phyloP scores from a whole-genome alignment of 2,329 filamentous ascomycete species.

The Aspergillus brasiliensis region DNA sequence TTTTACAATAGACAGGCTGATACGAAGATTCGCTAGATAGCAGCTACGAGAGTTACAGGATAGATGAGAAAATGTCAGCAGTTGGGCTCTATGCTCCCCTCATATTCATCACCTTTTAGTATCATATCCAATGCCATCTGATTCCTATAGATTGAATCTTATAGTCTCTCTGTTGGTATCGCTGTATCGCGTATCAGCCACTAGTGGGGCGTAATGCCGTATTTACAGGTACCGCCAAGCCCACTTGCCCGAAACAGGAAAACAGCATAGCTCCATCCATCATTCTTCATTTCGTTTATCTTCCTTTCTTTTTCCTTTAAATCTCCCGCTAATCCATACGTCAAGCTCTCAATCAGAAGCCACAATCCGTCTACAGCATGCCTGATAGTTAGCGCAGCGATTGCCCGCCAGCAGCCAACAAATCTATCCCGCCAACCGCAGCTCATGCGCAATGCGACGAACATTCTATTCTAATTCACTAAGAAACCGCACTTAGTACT shows the following conservation, averaged over 20 bases:
- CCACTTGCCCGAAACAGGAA: slow-evolving; percentile 4
- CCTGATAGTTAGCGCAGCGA: not conserved
- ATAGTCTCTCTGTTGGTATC: not conserved
- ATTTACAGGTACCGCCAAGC: slow-evolving; percentile 1
- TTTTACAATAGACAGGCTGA: not conserved
- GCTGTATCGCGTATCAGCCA: not conserved
- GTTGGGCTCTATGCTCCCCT: not conserved
- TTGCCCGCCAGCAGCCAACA: not conserved
- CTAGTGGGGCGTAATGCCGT: not conserved
- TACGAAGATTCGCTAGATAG: not conserved
- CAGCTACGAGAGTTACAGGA: not conserved
- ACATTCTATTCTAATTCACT: not conserved
- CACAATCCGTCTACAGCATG: not conserved
- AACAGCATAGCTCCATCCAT: not conserved
- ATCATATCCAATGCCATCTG: too few relatives aligned
- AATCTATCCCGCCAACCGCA: not conserved
- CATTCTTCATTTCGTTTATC: not conserved
- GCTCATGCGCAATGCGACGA: not conserved
- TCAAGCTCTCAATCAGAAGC: not conserved
- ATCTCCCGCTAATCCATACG: not conserved
- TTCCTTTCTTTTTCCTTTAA: not conserved
- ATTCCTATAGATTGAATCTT: too few relatives aligned
- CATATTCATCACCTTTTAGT: not conserved
- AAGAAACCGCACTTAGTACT: not conserved
- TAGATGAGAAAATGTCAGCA: not conserved